Evolutionary conservation across 176 grass and related monocot genomes (phyloP).

Genomic region (Avena insularis): DNA sequence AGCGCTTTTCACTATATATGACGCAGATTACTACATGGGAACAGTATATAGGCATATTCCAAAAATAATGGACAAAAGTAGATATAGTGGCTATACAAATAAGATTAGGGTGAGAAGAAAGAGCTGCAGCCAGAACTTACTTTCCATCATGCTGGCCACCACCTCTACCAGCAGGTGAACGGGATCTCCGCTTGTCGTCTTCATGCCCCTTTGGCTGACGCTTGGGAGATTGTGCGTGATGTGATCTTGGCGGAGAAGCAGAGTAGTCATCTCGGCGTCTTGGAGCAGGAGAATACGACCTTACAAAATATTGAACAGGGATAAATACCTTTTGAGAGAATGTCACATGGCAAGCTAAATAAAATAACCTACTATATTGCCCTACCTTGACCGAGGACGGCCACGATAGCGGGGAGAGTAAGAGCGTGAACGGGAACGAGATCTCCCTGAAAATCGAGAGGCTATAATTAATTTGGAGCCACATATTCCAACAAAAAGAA

Average conservation of each 20-base stretch:
- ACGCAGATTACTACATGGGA: not conserved
- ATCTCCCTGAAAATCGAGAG: conserved; percentile 58
- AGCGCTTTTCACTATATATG: not conserved
- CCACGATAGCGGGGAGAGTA: conserved; percentile 74
- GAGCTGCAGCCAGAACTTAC: conserved; percentile 49
- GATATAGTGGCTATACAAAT: not conserved
- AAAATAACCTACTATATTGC: not conserved
- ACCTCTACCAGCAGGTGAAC: conserved; percentile 57
- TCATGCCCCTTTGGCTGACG: conserved; percentile 50
- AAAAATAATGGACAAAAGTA: not conserved
- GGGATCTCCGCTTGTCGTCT: conserved; percentile 48
- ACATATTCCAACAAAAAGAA: not conserved
- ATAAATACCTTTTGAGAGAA: conserved; percentile 1
- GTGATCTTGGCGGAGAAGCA: conserved; percentile 56
- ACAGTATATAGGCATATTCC: no score
- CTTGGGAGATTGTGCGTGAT: conserved; percentile 48
- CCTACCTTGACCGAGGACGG: conserved; percentile 73
- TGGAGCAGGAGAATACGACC: conserved; percentile 79
- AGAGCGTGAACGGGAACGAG: conserved; percentile 71
- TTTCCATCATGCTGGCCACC: conserved; percentile 47
- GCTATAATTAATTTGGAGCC: conserved; percentile 13
- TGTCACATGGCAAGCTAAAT: not conserved
- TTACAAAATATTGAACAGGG: conserved; percentile 12
- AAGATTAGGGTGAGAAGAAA: not conserved
- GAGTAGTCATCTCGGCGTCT: conserved; percentile 63